A percentile compares a stretch with the other conserved stretches of the same genome.
These are phyloP conservation scores for Neonectria coccinea DNA, from an alignment of 2,329 filamentous ascomycete species.

Conservation along the genomic window DNA sequence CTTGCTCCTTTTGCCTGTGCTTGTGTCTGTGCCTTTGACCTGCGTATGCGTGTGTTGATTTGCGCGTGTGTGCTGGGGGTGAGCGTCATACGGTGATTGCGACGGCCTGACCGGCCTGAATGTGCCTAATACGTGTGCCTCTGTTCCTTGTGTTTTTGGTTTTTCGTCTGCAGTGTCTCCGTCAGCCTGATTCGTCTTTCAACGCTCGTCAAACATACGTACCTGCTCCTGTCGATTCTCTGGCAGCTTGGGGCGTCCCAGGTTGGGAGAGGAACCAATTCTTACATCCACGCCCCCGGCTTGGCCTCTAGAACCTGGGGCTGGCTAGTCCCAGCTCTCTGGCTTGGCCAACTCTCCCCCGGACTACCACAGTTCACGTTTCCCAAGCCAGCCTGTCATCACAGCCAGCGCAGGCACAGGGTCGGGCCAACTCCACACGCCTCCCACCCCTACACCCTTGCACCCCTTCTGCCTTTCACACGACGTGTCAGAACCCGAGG, in stretches of 20 bases:
- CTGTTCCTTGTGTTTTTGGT: conserved; percentile 13
- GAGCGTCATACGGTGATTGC: conserved; percentile 10
- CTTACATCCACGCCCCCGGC: conserved; percentile 13
- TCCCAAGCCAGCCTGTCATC: conserved; percentile 12
- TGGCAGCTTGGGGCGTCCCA: conserved; percentile 1
- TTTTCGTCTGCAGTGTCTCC: conserved; percentile 16
- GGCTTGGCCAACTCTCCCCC: conserved; percentile 20
- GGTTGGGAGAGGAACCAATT: conserved; percentile 3
- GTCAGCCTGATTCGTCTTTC: conserved; percentile 7
- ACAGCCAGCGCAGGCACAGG: conserved; percentile 16
- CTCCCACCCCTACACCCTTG: conserved; percentile 12
- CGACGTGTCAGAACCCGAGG: conserved; percentile 37
- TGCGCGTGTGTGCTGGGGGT: conserved; percentile 20
- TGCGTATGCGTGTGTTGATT: conserved; percentile 1
- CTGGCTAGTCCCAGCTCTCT: conserved; percentile 22
- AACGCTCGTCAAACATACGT: conserved; percentile 2
- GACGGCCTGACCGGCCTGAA: conserved; percentile 13
- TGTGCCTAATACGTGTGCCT: conserved; percentile 8
- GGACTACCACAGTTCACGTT: conserved; percentile 30
- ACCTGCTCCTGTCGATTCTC: conserved; percentile 11
- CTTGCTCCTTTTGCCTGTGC: conserved; percentile 6
- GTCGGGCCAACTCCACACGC: conserved; percentile 19
- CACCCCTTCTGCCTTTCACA: conserved; percentile 12
- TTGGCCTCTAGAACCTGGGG: conserved; percentile 7
- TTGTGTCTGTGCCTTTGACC: conserved; percentile 1